phyloP scores from a whole-genome alignment of 176 grass and related monocot species.

The Paspalum notatum region DNA sequence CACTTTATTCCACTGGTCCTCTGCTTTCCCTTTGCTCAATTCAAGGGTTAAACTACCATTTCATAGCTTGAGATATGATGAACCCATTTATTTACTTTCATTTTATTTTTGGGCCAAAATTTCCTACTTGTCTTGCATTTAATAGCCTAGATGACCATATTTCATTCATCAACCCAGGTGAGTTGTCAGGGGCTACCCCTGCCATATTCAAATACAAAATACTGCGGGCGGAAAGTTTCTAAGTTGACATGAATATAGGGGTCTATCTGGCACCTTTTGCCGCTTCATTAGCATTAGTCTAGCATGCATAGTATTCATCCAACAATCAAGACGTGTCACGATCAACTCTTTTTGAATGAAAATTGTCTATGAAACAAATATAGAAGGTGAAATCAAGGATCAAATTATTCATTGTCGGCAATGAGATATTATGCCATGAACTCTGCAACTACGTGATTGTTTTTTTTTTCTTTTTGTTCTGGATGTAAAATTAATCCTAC shows the following conservation, averaged over 20 bases:
- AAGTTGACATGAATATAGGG: not conserved
- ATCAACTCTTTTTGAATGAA: conserved; percentile 1
- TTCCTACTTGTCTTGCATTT: not conserved
- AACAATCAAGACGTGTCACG: not conserved
- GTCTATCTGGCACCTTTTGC: not conserved
- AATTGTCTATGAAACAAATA: not conserved
- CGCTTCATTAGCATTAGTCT: no score
- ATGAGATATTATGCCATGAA: not conserved
- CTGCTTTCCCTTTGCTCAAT: not conserved
- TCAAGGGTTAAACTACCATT: conserved; percentile 15
- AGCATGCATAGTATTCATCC: conserved; percentile 18
- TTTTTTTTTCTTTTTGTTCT: not conserved
- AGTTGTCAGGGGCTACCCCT: not conserved
- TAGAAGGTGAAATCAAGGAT: not conserved
- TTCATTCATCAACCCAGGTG: not conserved
- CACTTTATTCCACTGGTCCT: conserved; percentile 18
- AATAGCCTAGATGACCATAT: not conserved
- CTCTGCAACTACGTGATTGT: conserved; percentile 19
- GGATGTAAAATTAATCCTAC: not conserved
- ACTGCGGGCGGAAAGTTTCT: not conserved
- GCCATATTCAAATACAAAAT: conserved; percentile 29
- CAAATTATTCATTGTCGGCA: not conserved
- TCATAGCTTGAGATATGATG: not conserved
- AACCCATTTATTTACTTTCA: not conserved
- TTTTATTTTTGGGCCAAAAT: conserved; percentile 12